These are phyloP conservation scores for Rhodotorula sp. DNA, from an alignment of 1,284 basidiomycete species.

Conservation along the genomic window DNA sequence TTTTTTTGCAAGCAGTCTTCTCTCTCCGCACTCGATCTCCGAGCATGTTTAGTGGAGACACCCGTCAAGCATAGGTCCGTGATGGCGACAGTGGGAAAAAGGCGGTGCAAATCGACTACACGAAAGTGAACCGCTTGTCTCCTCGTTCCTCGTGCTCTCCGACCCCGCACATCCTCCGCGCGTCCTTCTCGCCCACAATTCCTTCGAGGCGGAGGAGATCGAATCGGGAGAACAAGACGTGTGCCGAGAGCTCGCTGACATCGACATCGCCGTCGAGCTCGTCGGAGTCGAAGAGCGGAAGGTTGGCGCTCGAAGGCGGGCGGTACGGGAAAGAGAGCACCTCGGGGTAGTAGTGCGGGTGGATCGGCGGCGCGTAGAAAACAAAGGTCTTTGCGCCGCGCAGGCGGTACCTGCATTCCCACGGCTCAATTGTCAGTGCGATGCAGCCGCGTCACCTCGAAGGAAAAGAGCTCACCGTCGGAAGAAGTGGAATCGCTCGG, in stretches of 20 bases:
- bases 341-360: conserved; percentile 88
- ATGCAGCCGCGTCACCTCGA: background rate
- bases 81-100: background rate
- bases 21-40: too few species aligned
- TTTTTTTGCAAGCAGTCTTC: background rate
- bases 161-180: conserved; percentile 31
- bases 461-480: conserved; percentile 59
- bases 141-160: conserved; percentile 2
- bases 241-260: conserved; percentile 69
- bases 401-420: conserved; percentile 69
- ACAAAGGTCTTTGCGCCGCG: conserved; percentile 87
- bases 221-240: conserved; percentile 80
- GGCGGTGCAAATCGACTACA: conserved; percentile 6
- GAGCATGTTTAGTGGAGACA: too few species aligned
- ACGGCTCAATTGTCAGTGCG: background rate
- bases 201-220: conserved; percentile 70
- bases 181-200: conserved; percentile 34
- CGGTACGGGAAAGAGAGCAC: conserved; percentile 82
- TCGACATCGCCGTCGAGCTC: conserved; percentile 54
- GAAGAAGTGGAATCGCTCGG: conserved; percentile 98
- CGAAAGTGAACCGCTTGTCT: conserved; percentile 36
- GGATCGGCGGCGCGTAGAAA: conserved; percentile 88
- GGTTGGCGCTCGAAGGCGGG: conserved; percentile 75
- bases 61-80: too few species aligned
- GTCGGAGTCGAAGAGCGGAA: conserved; percentile 49